Conservation (phyloP, 192 early-diverging fungal genomes). For the Umbelopsis sp. region DNA sequence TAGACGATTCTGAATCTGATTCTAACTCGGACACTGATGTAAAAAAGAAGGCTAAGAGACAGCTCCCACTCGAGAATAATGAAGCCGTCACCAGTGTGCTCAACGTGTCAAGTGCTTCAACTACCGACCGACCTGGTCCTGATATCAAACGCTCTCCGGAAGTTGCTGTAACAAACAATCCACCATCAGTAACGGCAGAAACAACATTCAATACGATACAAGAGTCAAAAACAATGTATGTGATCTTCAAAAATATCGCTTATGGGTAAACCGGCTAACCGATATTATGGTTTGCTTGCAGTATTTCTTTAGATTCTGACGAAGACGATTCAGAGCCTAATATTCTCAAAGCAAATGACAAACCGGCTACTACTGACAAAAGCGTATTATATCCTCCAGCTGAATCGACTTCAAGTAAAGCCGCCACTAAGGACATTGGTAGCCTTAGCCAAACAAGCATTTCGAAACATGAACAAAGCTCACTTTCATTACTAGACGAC, state of each 20-base stretch:
- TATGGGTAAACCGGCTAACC: no score
- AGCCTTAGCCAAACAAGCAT: background rate
- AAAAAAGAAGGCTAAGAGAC: conserved; percentile 4
- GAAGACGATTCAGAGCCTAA: background rate
- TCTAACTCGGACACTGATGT: background rate
- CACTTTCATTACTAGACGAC: background rate
- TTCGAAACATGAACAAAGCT: background rate
- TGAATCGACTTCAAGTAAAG: no score
- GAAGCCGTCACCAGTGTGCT: background rate
- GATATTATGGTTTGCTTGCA: background rate
- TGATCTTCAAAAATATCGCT: no score
- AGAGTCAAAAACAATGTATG: no score
- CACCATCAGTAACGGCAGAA: background rate
- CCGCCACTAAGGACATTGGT: no score
- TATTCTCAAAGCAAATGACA: background rate
- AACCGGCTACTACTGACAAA: background rate
- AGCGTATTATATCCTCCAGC: background rate
- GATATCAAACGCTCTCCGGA: no score
- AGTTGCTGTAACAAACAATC: no score
- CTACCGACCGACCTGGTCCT: background rate
- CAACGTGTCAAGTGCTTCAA: background rate
- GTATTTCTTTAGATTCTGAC: background rate
- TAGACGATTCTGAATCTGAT: conserved; percentile 13
- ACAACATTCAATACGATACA: background rate
- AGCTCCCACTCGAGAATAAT: background rate